Evolutionary conservation across 2,329 filamentous ascomycete genomes (phyloP).

Genomic region (Phymatotrichopsis omnivora): DNA sequence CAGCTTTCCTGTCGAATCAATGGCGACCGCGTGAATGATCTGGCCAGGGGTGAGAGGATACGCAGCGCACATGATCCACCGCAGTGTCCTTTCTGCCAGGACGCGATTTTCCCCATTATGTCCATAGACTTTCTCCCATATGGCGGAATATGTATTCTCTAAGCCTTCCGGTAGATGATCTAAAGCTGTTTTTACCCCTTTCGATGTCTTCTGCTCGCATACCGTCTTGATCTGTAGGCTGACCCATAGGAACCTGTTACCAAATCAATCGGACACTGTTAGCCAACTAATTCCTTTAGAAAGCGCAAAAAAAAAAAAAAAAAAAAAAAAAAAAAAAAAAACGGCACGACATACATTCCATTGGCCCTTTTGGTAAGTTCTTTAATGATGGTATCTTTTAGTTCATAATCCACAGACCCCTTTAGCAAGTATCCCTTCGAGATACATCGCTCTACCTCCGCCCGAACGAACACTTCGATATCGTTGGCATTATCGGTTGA

Average conservation of each 20-base stretch:
- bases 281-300: too few relatives aligned
- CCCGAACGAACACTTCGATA: constrained; percentile 10
- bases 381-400: background rate
- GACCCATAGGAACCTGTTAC: constrained; percentile 2
- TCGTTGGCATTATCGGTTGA: constrained; percentile 6
- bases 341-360: background rate
- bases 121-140: background rate
- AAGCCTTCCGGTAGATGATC: background rate
- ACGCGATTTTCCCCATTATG: too few relatives aligned
- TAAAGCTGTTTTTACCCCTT: background rate
- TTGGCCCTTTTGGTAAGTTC: background rate
- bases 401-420: background rate
- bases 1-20: too few relatives aligned
- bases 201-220: background rate
- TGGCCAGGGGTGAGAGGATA: background rate
- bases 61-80: background rate
- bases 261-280: too few relatives aligned
- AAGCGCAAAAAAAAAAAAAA: too few relatives aligned
- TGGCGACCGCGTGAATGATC: background rate
- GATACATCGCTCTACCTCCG: constrained; percentile 6
- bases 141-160: background rate
- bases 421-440: constrained; percentile 2
- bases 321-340: background rate
- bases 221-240: background rate
- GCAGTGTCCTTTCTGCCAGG: too few relatives aligned